These are phyloP conservation scores for Puccinia polysora DNA, from an alignment of 1,284 basidiomycete genomes.

Conservation along the genomic window DNA sequence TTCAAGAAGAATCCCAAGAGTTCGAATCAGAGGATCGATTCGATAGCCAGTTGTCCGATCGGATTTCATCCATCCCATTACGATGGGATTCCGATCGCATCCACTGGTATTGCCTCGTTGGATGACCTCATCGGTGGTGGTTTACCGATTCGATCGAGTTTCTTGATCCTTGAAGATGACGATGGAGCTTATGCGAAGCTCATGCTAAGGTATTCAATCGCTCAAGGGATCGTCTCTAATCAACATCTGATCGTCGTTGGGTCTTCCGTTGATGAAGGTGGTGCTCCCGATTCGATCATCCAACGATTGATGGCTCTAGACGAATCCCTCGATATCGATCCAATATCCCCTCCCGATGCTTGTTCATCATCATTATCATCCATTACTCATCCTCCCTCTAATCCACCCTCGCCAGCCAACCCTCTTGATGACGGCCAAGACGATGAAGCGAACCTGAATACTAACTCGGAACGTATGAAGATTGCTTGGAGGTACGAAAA, in stretches of 20 bases:
- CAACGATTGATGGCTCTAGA: slow-evolving; percentile 47
- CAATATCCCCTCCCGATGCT: background rate
- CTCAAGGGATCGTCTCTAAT: slow-evolving; percentile 72
- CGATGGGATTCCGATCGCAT: slow-evolving; percentile 51
- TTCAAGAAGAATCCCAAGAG: slow-evolving; percentile 30
- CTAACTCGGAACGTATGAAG: slow-evolving; percentile 26
- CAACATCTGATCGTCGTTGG: slow-evolving; percentile 66
- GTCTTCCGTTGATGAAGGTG: slow-evolving; percentile 55
- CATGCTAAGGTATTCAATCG: slow-evolving; percentile 77
- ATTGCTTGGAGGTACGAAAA: slow-evolving; percentile 42
- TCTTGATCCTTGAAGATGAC: slow-evolving; percentile 74
- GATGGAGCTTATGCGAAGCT: slow-evolving; percentile 78
- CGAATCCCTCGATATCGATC: background rate
- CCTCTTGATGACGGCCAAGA: slow-evolving; percentile 18
- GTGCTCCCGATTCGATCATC: slow-evolving; percentile 56
- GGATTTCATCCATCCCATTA: slow-evolving; percentile 38
- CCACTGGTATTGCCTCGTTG: slow-evolving; percentile 85
- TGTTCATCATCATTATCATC: background rate
- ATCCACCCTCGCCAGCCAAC: background rate
- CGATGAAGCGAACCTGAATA: slow-evolving; percentile 6
- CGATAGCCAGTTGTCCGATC: slow-evolving; percentile 1
- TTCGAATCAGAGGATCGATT: background rate
- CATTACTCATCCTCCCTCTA: background rate
- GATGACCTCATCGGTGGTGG: slow-evolving; percentile 93
- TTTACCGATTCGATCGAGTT: slow-evolving; percentile 72